Evolutionary conservation across 139 green algal species (phyloP).

Genomic region (Micractinium conductrix): DNA sequence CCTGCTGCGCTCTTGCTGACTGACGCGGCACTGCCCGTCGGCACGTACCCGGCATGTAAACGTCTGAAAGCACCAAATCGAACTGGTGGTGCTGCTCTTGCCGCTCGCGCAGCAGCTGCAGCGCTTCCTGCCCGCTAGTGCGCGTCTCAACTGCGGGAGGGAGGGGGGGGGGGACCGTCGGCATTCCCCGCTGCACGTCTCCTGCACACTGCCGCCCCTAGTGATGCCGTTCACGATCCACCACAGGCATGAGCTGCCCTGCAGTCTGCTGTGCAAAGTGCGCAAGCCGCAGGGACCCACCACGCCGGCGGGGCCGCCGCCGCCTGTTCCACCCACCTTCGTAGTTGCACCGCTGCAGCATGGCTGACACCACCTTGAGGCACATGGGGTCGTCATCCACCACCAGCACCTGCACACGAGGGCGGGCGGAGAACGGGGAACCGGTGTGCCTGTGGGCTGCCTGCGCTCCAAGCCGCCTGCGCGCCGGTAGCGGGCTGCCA

Average conservation of each 20-base stretch:
- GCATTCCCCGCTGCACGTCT: too few relatives aligned
- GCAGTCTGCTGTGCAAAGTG: too few relatives aligned
- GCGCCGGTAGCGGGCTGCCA: too few relatives aligned
- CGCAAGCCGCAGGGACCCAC: too few relatives aligned
- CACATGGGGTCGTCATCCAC: conserved; percentile 95
- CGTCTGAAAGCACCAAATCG: conserved; percentile 96
- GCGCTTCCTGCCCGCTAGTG: conserved; percentile 64
- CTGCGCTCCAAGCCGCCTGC: too few relatives aligned
- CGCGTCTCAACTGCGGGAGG: conserved; percentile 54
- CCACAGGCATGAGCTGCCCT: not conserved
- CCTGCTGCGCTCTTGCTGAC: not conserved
- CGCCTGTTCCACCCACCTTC: conserved; percentile 63
- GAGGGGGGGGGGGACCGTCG: not conserved
- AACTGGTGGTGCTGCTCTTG: conserved; percentile 63
- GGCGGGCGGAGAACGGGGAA: too few relatives aligned
- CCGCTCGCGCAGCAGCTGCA: conserved; percentile 68
- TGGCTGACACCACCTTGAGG: conserved; percentile 91
- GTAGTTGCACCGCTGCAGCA: conserved; percentile 91
- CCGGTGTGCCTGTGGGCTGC: too few relatives aligned
- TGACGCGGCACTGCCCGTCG: not conserved
- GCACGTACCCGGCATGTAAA: conserved; percentile 92
- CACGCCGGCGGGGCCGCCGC: not conserved
- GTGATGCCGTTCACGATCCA: not conserved
- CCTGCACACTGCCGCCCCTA: too few relatives aligned
- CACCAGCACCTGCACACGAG: conserved; percentile 79